Base-by-base conservation (phyloP, 1,284 basidiomycete genomes). In the Malassezia sp. region DNA sequence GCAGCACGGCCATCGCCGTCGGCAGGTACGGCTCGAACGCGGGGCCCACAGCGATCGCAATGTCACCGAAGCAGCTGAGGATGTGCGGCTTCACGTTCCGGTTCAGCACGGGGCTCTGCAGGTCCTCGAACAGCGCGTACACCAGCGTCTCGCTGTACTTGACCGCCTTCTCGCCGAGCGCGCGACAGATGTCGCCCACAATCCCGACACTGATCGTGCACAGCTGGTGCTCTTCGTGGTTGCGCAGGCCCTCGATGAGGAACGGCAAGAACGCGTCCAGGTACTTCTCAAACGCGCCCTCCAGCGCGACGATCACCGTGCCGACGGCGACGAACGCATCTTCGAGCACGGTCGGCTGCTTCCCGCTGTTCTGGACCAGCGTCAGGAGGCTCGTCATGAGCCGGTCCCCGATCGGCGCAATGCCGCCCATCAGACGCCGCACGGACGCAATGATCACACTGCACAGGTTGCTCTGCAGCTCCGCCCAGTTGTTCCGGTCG, bases 401-500 rank as follows among this genome's bases (percentile, higher is more conserved):
- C 22, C 87, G 81, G 71, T 96, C 87, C 29, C 87, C 84, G 57
- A 93, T 74, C 4, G 89, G 88, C 59, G 82, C 80, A 54, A 96
- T 85, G 47, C 87, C 83, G 4, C 77, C 76, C 44, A 80, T 81
- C 37, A 95, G 77, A 72, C 89, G 84, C n/a, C 64, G 57, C 14
- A 67, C 59, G 20, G 55, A 52, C 7, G 66, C 61, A 54, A 61
- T 65, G 6, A 63, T 40, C 14, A 67, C 65, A 37, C 83, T 83
- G 73, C 89, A 95, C 63, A 96, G 79, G 73, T 91, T 93, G 73
- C 86, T 84, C 72, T 96, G 90, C 32, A 99, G 76, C 71, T 99
- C 91, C 68, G 90, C 91, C 88, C 91, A 96, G 75, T 96, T 97
- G 73, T 91, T 91, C 57, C 87, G 81, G 71, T 99, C 91, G 72